Evolutionary conservation across 2,329 filamentous ascomycete species (phyloP).

Genomic region (Aaosphaeria arxii): DNA sequence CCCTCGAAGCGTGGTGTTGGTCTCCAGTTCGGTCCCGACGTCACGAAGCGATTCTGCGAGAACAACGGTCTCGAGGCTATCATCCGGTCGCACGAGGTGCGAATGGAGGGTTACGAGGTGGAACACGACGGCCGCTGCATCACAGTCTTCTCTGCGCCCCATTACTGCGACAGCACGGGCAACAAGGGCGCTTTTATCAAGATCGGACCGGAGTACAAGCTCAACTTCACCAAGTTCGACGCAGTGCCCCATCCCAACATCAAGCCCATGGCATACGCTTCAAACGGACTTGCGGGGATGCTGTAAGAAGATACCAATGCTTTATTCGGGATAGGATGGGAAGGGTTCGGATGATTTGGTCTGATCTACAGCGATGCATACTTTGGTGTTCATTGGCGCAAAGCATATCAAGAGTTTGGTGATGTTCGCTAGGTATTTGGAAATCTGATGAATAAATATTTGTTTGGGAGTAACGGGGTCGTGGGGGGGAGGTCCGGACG

Average conservation of each 20-base stretch:
- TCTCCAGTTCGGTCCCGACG: conserved; percentile 92
- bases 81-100: conserved; percentile 95
- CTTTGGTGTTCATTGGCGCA: conserved; percentile 35
- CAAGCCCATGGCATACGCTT: conserved; percentile 88
- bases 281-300: conserved; percentile 74
- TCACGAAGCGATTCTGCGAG: conserved; percentile 95
- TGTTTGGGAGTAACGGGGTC: too few relatives aligned
- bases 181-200: conserved; percentile 99
- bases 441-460: background rate
- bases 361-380: conserved; percentile 30
- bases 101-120: conserved; percentile 99
- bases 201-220: conserved; percentile 85
- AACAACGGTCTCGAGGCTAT: conserved; percentile 92
- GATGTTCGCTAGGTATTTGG: conserved; percentile 7
- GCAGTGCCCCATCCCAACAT: conserved; percentile 95
- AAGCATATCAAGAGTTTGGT: conserved; percentile 17
- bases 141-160: conserved; percentile 97
- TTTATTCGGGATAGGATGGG: conserved; percentile 1
- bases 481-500: too few relatives aligned
- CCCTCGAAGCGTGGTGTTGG: conserved; percentile 97
- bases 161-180: conserved; percentile 95
- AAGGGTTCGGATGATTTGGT: conserved; percentile 7
- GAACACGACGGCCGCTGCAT: conserved; percentile 96
- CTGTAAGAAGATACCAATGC: conserved; percentile 56
- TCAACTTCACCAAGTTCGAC: conserved; percentile 90